Conservation (phyloP, 768 basidiomycete genomes). For the Inosperma sp. region DNA sequence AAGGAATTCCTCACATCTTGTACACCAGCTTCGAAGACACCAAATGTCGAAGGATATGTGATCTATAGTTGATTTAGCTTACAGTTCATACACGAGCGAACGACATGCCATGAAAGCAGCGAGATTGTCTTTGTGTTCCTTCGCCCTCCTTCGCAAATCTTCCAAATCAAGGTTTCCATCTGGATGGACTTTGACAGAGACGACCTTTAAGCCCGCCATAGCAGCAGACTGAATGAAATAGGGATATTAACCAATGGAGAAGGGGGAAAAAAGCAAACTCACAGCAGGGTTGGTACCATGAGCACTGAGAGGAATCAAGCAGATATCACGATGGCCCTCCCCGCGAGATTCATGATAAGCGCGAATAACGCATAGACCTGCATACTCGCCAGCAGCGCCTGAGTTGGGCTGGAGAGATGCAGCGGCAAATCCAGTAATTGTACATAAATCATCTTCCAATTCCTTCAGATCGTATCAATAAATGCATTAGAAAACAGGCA, state of each 20-base stretch:
- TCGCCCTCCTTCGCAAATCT: conserved; percentile 83
- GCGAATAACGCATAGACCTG: conserved; percentile 90
- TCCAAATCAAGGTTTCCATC: conserved; percentile 88
- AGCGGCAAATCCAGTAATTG: conserved; percentile 93
- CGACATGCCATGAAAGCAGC: conserved; percentile 88
- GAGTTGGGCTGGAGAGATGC: conserved; percentile 99
- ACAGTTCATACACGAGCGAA: background rate
- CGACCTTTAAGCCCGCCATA: conserved; percentile 96
- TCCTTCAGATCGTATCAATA: conserved; percentile 47
- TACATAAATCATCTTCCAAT: conserved; percentile 85
- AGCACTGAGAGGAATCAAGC: conserved; percentile 91
- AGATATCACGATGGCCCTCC: conserved; percentile 82
- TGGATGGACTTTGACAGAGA: conserved; percentile 82
- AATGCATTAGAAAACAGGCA: background rate
- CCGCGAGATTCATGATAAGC: conserved; percentile 91
- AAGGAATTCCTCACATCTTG: conserved; percentile 48
- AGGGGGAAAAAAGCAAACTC: conserved; percentile 31
- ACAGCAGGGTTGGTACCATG: conserved; percentile 99
- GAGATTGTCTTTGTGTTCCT: conserved; percentile 84
- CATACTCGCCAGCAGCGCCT: conserved; percentile 95
- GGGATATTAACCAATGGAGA: background rate
- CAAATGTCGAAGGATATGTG: conserved; percentile 96
- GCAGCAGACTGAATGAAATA: conserved; percentile 71
- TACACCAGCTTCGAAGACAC: conserved; percentile 94
- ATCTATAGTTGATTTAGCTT: conserved; percentile 47